These are phyloP conservation scores for Cytidiella melzeri DNA, from an alignment of 768 basidiomycete genomes.

Conservation along the genomic window DNA sequence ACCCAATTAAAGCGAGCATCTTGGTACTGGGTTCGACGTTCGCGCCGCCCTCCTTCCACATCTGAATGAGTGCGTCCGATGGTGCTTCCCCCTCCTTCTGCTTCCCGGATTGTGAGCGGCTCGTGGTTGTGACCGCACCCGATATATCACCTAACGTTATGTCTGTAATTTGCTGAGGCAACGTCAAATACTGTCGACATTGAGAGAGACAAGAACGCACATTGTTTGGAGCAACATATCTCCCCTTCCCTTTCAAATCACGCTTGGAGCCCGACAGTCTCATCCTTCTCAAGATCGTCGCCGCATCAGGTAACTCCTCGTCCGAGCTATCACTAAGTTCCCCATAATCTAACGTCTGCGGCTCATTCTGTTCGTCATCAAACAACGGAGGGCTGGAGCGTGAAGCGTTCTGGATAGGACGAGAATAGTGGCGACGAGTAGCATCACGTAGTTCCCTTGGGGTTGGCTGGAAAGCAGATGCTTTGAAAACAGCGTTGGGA, in stretches of 20 bases:
- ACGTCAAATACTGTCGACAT: neutral
- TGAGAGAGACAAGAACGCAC: conserved; percentile 1
- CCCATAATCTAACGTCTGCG: neutral
- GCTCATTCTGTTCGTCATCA: neutral
- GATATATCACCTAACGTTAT: conserved; percentile 4
- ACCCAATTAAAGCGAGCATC: conserved; percentile 52
- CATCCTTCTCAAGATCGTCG: conserved; percentile 27
- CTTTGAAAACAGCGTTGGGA: conserved; percentile 48
- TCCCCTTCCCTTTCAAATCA: conserved; percentile 25
- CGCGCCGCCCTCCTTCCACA: conserved; percentile 55
- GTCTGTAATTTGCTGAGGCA: conserved; percentile 2
- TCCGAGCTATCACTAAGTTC: conserved; percentile 19
- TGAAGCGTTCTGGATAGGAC: conserved; percentile 6
- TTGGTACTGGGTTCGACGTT: conserved; percentile 63
- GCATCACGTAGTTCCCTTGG: conserved; percentile 46
- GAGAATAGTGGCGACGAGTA: conserved; percentile 28
- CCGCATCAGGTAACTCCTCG: conserved; percentile 45
- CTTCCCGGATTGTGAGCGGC: too few species aligned
- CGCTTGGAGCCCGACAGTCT: conserved; percentile 9
- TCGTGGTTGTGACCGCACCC: conserved; percentile 23
- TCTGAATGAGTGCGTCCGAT: conserved; percentile 31
- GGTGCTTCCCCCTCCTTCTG: conserved; percentile 5
- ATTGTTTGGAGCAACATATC: conserved; percentile 18
- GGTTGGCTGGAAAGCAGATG: conserved; percentile 63
- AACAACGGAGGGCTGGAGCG: neutral